These are phyloP conservation scores for Penicillium paneum DNA, from an alignment of 2,329 filamentous ascomycete species.

Conservation along the genomic window DNA sequence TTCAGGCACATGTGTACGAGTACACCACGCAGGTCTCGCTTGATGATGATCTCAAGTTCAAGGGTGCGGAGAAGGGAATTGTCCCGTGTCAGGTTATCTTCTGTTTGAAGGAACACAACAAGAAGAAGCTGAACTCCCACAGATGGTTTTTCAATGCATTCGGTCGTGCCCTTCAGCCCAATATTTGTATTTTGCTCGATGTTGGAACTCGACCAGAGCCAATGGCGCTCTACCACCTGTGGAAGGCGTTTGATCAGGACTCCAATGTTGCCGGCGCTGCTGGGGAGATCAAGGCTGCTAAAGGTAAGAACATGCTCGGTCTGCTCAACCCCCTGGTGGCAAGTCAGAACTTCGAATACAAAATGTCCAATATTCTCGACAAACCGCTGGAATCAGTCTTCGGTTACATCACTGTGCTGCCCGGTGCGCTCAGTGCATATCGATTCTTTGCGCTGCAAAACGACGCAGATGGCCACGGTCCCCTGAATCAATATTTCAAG, in stretches of 20 bases:
- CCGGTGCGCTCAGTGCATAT: constrained; percentile 91
- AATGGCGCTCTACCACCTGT: constrained; percentile 93
- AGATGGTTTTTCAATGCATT: constrained; percentile 99
- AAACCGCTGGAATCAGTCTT: constrained; percentile 97
- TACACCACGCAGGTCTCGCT: constrained; percentile 98
- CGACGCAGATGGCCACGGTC: constrained; percentile 90
- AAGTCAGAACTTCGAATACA: constrained; percentile 99
- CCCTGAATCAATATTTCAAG: constrained; percentile 97
- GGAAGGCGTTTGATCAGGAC: constrained; percentile 98
- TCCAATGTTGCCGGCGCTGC: constrained; percentile 96
- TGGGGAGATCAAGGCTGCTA: constrained; percentile 96
- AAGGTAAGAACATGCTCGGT: constrained; percentile 77
- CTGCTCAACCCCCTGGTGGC: constrained; percentile 92
- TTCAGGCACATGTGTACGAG: constrained; percentile 96
- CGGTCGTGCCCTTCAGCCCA: constrained; percentile 85
- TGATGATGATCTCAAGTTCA: constrained; percentile 94
- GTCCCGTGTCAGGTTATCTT: constrained; percentile 98
- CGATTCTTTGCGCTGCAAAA: constrained; percentile 95
- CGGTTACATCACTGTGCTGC: constrained; percentile 95
- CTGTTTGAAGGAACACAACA: constrained; percentile 95
- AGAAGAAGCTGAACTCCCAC: constrained; percentile 97
- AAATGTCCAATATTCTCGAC: constrained; percentile 98
- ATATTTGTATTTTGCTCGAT: constrained; percentile 94
- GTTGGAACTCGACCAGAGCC: constrained; percentile 88
- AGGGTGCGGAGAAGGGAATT: constrained; percentile 98